phyloP scores from a whole-genome alignment of 257 asterid genomes.

The Solanum appendiculatum region DNA sequence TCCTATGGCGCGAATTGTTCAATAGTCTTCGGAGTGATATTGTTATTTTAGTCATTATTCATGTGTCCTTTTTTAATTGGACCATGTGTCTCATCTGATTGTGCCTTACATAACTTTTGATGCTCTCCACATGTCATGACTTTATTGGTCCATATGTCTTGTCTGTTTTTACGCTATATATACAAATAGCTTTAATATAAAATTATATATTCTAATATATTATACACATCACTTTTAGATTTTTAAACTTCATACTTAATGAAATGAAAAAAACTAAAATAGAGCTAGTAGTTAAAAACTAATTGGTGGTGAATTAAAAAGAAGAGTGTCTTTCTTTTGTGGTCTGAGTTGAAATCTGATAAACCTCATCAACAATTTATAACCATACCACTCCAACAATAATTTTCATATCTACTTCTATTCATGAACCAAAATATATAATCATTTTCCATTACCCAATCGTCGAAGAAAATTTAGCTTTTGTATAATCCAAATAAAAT shows the following conservation, averaged over 20 bases:
- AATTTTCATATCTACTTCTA: neutral
- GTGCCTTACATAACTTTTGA: neutral
- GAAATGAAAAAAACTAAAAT: neutral
- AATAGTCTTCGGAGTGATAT: too few species aligned
- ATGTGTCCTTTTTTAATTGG: too few species aligned
- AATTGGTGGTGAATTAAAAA: neutral
- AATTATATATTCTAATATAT: too few species aligned
- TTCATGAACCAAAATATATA: neutral
- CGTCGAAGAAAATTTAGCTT: too few species aligned
- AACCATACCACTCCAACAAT: neutral
- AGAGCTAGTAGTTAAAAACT: neutral
- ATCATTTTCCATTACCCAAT: too few species aligned
- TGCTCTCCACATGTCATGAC: neutral
- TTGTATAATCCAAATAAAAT: too few species aligned
- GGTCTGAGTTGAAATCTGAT: neutral
- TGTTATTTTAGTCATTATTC: too few species aligned
- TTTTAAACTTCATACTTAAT: neutral
- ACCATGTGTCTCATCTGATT: neutral
- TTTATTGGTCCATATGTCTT: too few species aligned
- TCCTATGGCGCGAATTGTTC: too few species aligned
- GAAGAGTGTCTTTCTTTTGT: neutral
- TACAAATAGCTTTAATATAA: too few species aligned
- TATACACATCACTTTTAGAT: too few species aligned
- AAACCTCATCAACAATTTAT: neutral
- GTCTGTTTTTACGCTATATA: too few species aligned